phyloP scores from a whole-genome alignment of 1,139 yeast genomes.

The Hansenula lynferdii region DNA sequence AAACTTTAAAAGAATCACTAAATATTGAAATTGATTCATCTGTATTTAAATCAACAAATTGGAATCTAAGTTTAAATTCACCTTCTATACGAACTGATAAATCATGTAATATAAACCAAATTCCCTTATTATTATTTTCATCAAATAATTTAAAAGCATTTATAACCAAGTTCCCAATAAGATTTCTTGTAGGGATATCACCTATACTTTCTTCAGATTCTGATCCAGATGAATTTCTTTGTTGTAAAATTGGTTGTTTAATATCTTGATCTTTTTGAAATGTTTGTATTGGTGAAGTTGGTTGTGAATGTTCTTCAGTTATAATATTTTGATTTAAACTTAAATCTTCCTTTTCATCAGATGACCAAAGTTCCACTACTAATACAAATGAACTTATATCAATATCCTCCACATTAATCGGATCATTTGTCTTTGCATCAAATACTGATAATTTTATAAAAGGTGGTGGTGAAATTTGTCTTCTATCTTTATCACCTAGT shows the following conservation, averaged over 20 bases:
- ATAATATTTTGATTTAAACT: conserved; percentile 20
- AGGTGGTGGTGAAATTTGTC: conserved; percentile 41
- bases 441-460: conserved; percentile 30
- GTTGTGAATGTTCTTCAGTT: neutral
- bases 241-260: no score
- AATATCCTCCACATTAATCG: conserved; percentile 21
- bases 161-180: conserved; percentile 37
- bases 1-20: conserved; percentile 32
- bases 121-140: conserved; percentile 29
- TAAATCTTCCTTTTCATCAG: conserved; percentile 29
- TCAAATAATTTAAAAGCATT: conserved; percentile 35
- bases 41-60: conserved; percentile 24
- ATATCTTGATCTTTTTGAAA: no score
- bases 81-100: conserved; percentile 40
- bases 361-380: conserved; percentile 34
- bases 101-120: conserved; percentile 40
- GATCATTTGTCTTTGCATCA: conserved; percentile 24
- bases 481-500: conserved; percentile 38
- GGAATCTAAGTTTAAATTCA: conserved; percentile 32
- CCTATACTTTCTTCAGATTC: conserved; percentile 20
- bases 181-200: conserved; percentile 30
- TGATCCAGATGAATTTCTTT: conserved; percentile 1
- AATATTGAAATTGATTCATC: conserved; percentile 17
- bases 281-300: no score
- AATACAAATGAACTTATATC: conserved; percentile 30